phyloP scores from a whole-genome alignment of 2,329 filamentous ascomycete genomes.

The Trichoderma pleuroti region DNA sequence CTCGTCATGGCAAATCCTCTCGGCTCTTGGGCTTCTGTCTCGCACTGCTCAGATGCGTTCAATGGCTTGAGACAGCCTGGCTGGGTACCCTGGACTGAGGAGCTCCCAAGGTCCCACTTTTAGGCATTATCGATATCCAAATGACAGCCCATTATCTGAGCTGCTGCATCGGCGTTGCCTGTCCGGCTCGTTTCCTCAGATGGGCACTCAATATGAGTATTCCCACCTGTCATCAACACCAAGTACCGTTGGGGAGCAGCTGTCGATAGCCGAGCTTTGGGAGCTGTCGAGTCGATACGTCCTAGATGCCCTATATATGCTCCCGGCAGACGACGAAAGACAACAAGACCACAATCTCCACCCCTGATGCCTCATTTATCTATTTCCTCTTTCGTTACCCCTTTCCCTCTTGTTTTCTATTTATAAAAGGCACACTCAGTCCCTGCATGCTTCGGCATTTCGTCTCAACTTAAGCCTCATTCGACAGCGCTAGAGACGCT shows the following conservation, averaged over 20 bases:
- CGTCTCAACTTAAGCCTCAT: constrained; percentile 6
- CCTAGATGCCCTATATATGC: neutral
- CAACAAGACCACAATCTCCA: neutral
- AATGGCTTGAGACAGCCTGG: neutral
- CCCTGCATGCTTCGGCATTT: constrained; percentile 3
- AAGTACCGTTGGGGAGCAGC: neutral
- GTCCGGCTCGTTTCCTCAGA: neutral
- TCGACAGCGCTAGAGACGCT: neutral
- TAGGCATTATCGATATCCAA: constrained; percentile 8
- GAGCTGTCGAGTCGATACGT: neutral
- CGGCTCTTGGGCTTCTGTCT: neutral
- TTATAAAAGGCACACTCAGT: constrained; percentile 2
- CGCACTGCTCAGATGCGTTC: neutral
- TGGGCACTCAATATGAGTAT: neutral
- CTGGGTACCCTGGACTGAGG: neutral
- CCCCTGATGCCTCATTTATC: constrained; percentile 2
- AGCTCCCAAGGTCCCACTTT: neutral
- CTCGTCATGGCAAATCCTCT: neutral
- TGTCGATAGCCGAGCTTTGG: neutral
- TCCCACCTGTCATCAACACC: neutral
- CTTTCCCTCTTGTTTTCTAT: constrained; percentile 4
- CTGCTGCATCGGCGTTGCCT: neutral
- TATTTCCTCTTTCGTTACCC: constrained; percentile 8
- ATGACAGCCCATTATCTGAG: neutral
- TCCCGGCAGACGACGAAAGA: neutral